These are phyloP conservation scores for Trichophyton verrucosum DNA, from an alignment of 2,329 filamentous ascomycete genomes.

Conservation along the genomic window DNA sequence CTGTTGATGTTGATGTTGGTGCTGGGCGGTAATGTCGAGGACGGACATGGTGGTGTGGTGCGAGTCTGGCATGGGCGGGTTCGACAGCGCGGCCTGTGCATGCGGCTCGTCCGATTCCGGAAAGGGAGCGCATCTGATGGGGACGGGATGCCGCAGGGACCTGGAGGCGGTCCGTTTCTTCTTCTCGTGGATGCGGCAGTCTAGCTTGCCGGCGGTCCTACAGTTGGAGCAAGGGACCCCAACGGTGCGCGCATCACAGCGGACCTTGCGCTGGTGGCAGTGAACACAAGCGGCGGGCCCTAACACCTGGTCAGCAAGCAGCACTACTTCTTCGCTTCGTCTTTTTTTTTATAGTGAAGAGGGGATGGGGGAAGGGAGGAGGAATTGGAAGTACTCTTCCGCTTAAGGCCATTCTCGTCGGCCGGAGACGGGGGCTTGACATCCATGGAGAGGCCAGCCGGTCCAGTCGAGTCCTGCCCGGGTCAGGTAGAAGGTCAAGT, in stretches of 20 bases:
- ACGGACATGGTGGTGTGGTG: not conserved
- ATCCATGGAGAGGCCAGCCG: conserved; percentile 8
- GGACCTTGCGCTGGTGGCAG: conserved; percentile 41
- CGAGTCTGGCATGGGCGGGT: not conserved
- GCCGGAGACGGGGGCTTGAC: conserved; percentile 7
- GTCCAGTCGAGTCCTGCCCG: not conserved
- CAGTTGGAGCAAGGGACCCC: conserved; percentile 41
- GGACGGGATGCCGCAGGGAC: conserved; percentile 33
- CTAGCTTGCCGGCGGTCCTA: conserved; percentile 28
- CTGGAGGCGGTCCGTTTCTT: conserved; percentile 35
- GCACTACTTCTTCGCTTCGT: no score
- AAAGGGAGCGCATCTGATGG: conserved; percentile 33
- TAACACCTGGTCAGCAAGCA: conserved; percentile 10
- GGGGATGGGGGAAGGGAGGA: not conserved
- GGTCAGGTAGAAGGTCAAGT: no score
- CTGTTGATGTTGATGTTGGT: no score
- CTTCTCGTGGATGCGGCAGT: conserved; percentile 41
- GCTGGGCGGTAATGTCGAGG: not conserved
- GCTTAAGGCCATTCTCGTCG: conserved; percentile 12
- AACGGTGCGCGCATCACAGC: conserved; percentile 38
- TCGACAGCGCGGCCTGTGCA: conserved; percentile 1
- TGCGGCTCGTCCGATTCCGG: conserved; percentile 7
- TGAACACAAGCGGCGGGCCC: conserved; percentile 36
- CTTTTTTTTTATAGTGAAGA: no score
- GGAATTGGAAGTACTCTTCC: conserved; percentile 11